Evolutionary conservation across 306 rosid species (phyloP).

Genomic region (Cyamopsis tetragonoloba): DNA sequence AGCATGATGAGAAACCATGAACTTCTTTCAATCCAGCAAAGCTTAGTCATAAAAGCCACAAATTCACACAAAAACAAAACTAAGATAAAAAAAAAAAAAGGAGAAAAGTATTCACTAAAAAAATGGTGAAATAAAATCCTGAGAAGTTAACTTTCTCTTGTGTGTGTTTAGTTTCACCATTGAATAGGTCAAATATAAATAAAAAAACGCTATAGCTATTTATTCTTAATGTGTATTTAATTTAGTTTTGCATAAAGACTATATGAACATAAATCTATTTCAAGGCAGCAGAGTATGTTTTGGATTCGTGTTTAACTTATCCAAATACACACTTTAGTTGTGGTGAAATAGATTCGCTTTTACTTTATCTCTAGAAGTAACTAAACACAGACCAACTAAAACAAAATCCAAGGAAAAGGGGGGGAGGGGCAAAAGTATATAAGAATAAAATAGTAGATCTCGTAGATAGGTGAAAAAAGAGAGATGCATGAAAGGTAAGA

Average conservation of each 20-base stretch:
- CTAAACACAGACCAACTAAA: too few relatives aligned
- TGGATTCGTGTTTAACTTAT: too few relatives aligned
- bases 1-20: not conserved
- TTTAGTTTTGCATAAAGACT: too few relatives aligned
- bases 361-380: not conserved
- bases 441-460: constrained; percentile 25
- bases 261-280: too few relatives aligned
- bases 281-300: too few relatives aligned
- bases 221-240: too few relatives aligned
- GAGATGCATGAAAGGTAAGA: not conserved
- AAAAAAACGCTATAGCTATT: too few relatives aligned
- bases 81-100: not conserved
- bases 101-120: constrained; percentile 3
- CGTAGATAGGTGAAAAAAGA: not conserved
- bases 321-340: too few relatives aligned
- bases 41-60: not conserved
- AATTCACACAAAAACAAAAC: not conserved
- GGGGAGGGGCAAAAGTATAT: not conserved
- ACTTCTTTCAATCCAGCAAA: not conserved
- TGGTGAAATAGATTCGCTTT: too few relatives aligned
- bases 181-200: too few relatives aligned
- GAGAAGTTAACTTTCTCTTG: not conserved
- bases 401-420: not conserved
- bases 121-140: not conserved
- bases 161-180: too few relatives aligned